These are phyloP conservation scores for Aspergillus funiculosus DNA, from an alignment of 495 filamentous ascomycete genomes.

Conservation along the genomic window DNA sequence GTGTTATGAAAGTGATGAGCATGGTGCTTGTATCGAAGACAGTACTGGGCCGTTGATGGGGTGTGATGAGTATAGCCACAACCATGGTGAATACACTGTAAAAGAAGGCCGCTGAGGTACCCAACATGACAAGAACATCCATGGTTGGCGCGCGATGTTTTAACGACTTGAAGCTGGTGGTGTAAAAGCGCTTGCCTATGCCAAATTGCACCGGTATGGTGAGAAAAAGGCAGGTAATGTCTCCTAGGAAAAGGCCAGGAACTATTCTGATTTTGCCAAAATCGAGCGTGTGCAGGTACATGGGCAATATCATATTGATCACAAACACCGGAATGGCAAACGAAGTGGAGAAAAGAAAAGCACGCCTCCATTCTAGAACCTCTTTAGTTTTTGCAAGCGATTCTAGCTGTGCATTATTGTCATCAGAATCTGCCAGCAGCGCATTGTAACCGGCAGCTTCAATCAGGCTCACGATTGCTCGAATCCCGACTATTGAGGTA, in stretches of 20 bases:
- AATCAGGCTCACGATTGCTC: constrained; percentile 73
- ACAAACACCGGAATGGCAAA: constrained; percentile 92
- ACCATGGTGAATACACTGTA: constrained; percentile 89
- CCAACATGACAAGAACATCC: constrained; percentile 92
- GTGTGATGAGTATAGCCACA: constrained; percentile 62
- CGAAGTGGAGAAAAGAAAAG: constrained; percentile 64
- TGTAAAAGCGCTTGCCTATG: constrained; percentile 87
- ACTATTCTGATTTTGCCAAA: constrained; percentile 60
- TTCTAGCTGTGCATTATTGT: constrained; percentile 95
- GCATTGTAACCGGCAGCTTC: constrained; percentile 82
- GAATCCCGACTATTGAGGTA: constrained; percentile 65
- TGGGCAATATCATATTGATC: constrained; percentile 86
- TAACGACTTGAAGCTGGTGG: constrained; percentile 83
- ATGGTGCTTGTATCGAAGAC: constrained; percentile 98
- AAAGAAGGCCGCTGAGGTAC: constrained; percentile 96
- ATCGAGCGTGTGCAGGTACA: constrained; percentile 66
- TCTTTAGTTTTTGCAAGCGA: constrained; percentile 94
- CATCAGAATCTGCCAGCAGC: constrained; percentile 80
- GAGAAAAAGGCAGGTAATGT: constrained; percentile 71
- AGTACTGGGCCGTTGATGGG: constrained; percentile 72
- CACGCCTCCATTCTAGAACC: constrained; percentile 82
- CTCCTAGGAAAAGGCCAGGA: constrained; percentile 80
- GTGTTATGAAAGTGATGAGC: constrained; percentile 93
- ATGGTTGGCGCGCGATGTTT: constrained; percentile 89
- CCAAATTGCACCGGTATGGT: constrained; percentile 96